Conservation (phyloP, 768 basidiomycete genomes). For the Suillus subalutaceus region DNA sequence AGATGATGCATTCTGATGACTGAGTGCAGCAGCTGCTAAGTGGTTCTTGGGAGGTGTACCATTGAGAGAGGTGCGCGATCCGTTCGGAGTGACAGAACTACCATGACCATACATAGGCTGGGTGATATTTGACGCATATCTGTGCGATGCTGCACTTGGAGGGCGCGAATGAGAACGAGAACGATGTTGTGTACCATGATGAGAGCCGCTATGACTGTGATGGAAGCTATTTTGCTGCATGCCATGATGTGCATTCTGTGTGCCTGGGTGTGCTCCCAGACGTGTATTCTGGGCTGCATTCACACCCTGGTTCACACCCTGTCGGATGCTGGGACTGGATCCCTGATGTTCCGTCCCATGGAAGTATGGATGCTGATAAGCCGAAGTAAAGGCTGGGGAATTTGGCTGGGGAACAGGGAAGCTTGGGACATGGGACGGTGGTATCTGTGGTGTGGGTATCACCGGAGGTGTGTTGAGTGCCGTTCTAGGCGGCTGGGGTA, state of each 20-base stretch:
- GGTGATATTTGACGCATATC: conserved; percentile 31
- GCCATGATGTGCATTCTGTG: conserved; percentile 5
- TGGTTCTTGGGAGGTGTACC: conserved; percentile 11
- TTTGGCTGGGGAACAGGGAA: conserved; percentile 10
- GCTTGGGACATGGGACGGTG: neutral
- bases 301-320: conserved; percentile 18
- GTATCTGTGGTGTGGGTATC: conserved; percentile 19
- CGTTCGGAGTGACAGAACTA: conserved; percentile 22
- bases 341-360: conserved; percentile 24
- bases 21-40: conserved; percentile 6
- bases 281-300: conserved; percentile 18
- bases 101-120: conserved; percentile 28
- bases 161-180: conserved; percentile 30
- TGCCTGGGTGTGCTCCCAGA: conserved; percentile 10
- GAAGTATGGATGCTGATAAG: conserved; percentile 5
- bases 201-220: conserved; percentile 18
- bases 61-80: conserved; percentile 26
- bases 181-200: conserved; percentile 20
- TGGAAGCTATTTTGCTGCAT: conserved; percentile 9
- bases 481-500: conserved; percentile 24
- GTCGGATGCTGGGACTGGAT: conserved; percentile 19
- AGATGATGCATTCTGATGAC: conserved; percentile 18
- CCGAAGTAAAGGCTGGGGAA: conserved; percentile 2
- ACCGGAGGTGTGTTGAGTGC: conserved; percentile 16
- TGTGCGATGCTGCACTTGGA: conserved; percentile 34